Base-by-base conservation (phyloP, 1,284 basidiomycete genomes). In the Cryptococcus hybrid region DNA sequence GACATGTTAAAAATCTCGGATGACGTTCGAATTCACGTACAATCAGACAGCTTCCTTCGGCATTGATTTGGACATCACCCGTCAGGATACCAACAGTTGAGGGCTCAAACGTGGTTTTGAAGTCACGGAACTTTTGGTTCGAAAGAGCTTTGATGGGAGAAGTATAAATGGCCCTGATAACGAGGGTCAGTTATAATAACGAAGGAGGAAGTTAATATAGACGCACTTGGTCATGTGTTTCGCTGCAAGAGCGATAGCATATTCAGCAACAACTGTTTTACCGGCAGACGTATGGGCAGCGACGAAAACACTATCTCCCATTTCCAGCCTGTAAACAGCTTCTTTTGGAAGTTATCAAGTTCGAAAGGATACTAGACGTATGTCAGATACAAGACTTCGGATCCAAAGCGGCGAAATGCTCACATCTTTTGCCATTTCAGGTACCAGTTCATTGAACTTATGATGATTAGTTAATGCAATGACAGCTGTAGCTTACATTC, bases 261-360 rank as follows among this genome's bases (percentile, higher is more conserved):
- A 99, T 74, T 99, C 96, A 1, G 96, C 95, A 1, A 99, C 96
- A 5, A 99, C 96, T 0, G 96, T 99, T 79, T 99, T 99, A 53
- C 96, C 96, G n/a, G 96, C 96, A 37, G 92, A 95, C 2, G 96
- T 99, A 78, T 99, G 96, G 3, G 96, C 96, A 5, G 96, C 96
- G 13, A 99, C 94, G 77, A 99, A 99, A 15, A 99, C 95, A 12
- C 91, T 94, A 70, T 99, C 92, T 13, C 94, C 95, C 82, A 92
- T 88, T 76, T 99, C 96, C 11, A 99, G 84, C 73, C 95, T 93
- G 78, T 97, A 98, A 6, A 99, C 90, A 0, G 96, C 96, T 77
- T 99, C 92, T 77, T 98, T 76, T 99, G 96, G 79, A 92, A 92
- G 4, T 85, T 89, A 74, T 92, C 90, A 40, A 92, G 81, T 71